These are phyloP conservation scores for Chrysoporthe deuterocubensis DNA, from an alignment of 2,329 filamentous ascomycete genomes.

Conservation along the genomic window DNA sequence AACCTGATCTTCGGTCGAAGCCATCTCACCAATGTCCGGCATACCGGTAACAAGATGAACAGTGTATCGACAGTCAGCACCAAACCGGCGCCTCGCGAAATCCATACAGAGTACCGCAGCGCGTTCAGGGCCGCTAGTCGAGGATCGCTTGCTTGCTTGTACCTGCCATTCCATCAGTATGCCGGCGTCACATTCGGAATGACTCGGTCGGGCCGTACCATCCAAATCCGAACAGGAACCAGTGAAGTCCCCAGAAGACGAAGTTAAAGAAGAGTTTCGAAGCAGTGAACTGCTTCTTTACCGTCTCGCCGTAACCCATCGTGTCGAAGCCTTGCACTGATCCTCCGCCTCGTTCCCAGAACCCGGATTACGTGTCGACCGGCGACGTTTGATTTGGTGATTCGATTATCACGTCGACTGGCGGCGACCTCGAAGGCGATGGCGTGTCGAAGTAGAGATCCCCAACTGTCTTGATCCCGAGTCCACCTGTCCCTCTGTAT, in stretches of 20 bases:
- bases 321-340: constrained; percentile 38
- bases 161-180: constrained; percentile 58
- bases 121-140: constrained; percentile 78
- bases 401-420: constrained; percentile 28
- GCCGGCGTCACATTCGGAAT: not conserved
- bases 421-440: constrained; percentile 26
- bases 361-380: constrained; percentile 55
- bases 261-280: constrained; percentile 79
- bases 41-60: constrained; percentile 92
- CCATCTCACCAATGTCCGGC: constrained; percentile 83
- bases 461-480: constrained; percentile 4
- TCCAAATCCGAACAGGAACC: constrained; percentile 79
- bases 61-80: constrained; percentile 83
- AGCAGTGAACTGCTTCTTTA: constrained; percentile 69
- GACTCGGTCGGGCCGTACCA: constrained; percentile 64
- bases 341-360: constrained; percentile 36
- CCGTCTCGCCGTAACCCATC: constrained; percentile 44
- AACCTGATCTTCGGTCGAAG: constrained; percentile 86
- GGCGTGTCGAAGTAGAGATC: constrained; percentile 23
- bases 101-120: constrained; percentile 89
- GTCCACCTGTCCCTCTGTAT: constrained; percentile 34
- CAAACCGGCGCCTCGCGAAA: constrained; percentile 90
- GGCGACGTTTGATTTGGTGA: constrained; percentile 48
- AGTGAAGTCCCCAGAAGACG: constrained; percentile 80
- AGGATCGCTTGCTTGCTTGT: constrained; percentile 71